Base-by-base conservation (phyloP, 2,329 filamentous ascomycete species). In the Colletotrichum sp. region DNA sequence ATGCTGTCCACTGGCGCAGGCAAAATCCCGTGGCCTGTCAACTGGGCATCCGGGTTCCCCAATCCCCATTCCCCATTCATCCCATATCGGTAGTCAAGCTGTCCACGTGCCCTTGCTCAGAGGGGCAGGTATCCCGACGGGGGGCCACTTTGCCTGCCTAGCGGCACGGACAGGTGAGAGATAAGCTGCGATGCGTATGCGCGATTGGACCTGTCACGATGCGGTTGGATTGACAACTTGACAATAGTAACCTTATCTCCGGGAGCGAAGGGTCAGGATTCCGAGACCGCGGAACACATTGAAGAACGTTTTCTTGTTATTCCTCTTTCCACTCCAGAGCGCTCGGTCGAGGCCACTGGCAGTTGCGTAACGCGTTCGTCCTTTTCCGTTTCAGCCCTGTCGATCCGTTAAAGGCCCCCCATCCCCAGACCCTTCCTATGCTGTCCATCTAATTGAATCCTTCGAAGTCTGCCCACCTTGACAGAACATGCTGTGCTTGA, bases 321-420 rank as follows among this genome's bases (percentile, higher is more conserved):
- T 52, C 13, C n/a, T 12, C 44, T 52, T 52, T 5, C 10, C n/a
- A 24, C 34, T 30, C 28, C 26, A 3, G 26, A 52, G 39, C 15
- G 52, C 36, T 52, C 55, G 28, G 39, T 36, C 26, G 52, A 68
- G 68, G 69, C 13, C n/a, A n/a, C 28, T 65, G 39, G 34, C 44
- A 26, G 63, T 59, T 72, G 44, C 36, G 28, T 30, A 30, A 30
- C 28, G 28, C 28, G 63, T 66, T 59, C 34, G 26, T 57, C 44
- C 24, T 59, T 30, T 16, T 73, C 59, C 57, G 73, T 72, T 73
- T 75, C 73, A 75, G 73, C 73, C 70, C 73, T 73, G 70, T 64
- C 73, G 44, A 75, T 67, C 52, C 64, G 22, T 64, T 26, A 22
- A 36, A n/a, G 26, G 22, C 16, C 32, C 39, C 8, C n/a, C 32